phyloP scores from a whole-genome alignment of 139 green algal genomes.

The Coelastrella sp. region DNA sequence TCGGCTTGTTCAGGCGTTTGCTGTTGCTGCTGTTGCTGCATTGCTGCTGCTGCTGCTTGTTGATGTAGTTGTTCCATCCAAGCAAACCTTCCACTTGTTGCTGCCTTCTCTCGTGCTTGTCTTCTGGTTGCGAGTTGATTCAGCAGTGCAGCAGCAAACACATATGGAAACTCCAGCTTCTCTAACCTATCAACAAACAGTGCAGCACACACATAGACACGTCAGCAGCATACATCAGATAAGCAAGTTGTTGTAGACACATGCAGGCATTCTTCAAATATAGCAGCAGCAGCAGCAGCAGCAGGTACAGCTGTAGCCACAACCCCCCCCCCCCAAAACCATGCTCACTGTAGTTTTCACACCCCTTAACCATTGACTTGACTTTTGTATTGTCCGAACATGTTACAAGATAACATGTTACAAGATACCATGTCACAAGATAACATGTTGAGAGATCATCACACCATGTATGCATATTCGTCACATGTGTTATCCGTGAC shows the following conservation, averaged over 20 bases:
- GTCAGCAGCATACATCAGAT: neutral
- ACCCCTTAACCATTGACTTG: no score
- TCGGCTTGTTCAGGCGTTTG: neutral
- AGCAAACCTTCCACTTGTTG: slow-evolving; percentile 28
- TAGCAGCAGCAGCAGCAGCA: no score
- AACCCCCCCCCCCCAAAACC: no score
- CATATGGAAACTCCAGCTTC: slow-evolving; percentile 45
- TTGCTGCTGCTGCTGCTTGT: neutral
- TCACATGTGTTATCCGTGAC: neutral
- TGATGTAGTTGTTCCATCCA: slow-evolving; percentile 33
- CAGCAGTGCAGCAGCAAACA: slow-evolving; percentile 42
- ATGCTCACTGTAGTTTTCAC: no score
- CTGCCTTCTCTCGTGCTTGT: slow-evolving; percentile 19
- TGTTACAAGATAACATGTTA: no score
- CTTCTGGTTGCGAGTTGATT: neutral
- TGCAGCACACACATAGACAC: neutral
- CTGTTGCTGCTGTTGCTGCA: slow-evolving; percentile 15
- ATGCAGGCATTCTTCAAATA: no score
- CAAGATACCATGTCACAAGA: no score
- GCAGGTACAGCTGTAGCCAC: no score
- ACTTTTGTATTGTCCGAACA: no score
- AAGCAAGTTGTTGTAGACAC: no score
- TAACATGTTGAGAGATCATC: no score
- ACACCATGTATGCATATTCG: neutral
- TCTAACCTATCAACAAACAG: no score